Evolutionary conservation across 2,329 filamentous ascomycete genomes (phyloP).

Genomic region (Pestalotiopsis sp.): DNA sequence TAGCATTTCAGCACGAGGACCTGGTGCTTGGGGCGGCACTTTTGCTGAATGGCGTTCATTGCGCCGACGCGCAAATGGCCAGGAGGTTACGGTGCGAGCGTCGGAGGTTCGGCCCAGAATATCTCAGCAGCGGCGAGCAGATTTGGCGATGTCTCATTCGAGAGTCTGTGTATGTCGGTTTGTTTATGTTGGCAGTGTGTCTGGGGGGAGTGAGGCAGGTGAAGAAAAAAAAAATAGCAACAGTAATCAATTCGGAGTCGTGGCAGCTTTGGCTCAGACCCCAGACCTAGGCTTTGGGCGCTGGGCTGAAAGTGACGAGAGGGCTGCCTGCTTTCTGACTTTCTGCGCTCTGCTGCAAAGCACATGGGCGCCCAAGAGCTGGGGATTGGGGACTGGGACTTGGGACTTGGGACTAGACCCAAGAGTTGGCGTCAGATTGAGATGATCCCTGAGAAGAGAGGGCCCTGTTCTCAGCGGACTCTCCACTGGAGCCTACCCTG

Average conservation of each 20-base stretch:
- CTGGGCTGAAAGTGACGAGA: not conserved
- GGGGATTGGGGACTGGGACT: not conserved
- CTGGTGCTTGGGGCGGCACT: constrained; percentile 91
- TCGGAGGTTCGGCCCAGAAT: not conserved
- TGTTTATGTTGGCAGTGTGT: not conserved
- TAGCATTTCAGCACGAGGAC: constrained; percentile 96
- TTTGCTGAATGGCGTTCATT: constrained; percentile 68
- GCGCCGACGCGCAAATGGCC: constrained; percentile 25
- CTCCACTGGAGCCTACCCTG: not conserved
- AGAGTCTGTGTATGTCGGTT: not conserved
- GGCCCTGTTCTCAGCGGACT: not conserved
- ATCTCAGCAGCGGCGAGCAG: not conserved
- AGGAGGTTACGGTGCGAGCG: not conserved
- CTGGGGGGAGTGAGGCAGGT: not conserved
- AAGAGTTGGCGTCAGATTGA: not conserved
- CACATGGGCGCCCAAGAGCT: not conserved
- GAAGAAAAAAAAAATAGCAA: not conserved
- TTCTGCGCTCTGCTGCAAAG: not conserved
- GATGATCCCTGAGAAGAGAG: not conserved
- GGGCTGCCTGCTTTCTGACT: not conserved
- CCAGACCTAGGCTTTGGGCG: not conserved
- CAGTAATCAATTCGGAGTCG: constrained; percentile 2
- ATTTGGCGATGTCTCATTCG: not conserved
- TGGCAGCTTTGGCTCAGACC: constrained; percentile 2
- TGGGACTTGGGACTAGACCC: not conserved